Evolutionary conservation across 2,329 filamentous ascomycete genomes (phyloP).

Genomic region (Dactylella cylindrospora): DNA sequence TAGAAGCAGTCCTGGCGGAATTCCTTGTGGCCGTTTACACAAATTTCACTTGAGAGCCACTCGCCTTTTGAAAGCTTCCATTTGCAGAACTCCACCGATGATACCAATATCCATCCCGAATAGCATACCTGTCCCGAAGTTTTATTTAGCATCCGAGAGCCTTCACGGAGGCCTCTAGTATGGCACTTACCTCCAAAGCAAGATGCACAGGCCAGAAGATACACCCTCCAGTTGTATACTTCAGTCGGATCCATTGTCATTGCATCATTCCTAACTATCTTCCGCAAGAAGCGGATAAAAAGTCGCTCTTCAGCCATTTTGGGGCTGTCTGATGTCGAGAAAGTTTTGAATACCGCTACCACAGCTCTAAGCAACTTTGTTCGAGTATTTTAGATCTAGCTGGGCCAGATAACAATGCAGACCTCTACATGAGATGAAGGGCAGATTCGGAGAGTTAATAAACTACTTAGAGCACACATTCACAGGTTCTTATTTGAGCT

Average conservation of each 20-base stretch:
- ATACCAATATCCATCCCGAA: constrained; percentile 69
- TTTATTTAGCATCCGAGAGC: constrained; percentile 46
- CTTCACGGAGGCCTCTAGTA: constrained; percentile 30
- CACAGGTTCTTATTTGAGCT: too few species aligned
- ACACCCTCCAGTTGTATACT: constrained; percentile 71
- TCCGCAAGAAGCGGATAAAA: constrained; percentile 50
- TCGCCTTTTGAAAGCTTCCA: constrained; percentile 61
- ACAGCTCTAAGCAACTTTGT: neutral
- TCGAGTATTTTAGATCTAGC: too few species aligned
- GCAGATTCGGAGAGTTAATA: too few species aligned
- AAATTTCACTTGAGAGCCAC: constrained; percentile 35
- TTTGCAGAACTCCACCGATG: constrained; percentile 67
- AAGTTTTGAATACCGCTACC: neutral
- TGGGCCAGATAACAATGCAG: too few species aligned
- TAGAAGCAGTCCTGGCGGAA: too few species aligned
- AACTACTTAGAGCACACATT: too few species aligned
- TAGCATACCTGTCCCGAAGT: constrained; percentile 58
- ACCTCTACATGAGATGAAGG: too few species aligned
- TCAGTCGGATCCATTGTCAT: constrained; percentile 68
- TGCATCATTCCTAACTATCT: constrained; percentile 62
- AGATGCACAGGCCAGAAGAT: constrained; percentile 62
- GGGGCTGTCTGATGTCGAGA: too few species aligned
- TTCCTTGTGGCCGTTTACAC: too few species aligned
- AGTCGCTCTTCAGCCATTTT: constrained; percentile 23
- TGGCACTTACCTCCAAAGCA: constrained; percentile 50